Conservation (phyloP, 1,284 basidiomycete genomes). For the Veloporphyrellus conicus region DNA sequence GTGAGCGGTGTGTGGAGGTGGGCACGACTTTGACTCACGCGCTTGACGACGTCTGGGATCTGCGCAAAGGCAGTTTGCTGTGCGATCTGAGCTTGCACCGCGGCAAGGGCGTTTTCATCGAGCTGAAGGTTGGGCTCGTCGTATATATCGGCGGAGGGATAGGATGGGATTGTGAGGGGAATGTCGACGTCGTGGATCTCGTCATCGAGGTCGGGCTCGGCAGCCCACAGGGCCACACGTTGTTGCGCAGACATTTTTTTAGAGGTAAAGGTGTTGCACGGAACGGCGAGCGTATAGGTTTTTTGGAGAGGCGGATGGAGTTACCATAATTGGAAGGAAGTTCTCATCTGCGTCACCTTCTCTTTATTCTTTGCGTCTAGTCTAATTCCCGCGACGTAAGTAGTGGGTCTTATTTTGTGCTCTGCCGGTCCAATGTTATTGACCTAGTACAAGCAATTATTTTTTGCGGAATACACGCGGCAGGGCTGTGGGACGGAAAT, state of each 20-base stretch:
- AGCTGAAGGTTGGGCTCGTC: constrained; percentile 55
- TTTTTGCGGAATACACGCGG: too few relatives aligned
- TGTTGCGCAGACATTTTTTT: constrained; percentile 44
- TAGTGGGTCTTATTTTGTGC: too few relatives aligned
- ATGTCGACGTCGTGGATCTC: constrained; percentile 70
- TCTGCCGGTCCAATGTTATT: too few relatives aligned
- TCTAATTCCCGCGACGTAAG: too few relatives aligned
- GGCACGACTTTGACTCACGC: constrained; percentile 44
- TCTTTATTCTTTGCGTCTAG: too few relatives aligned
- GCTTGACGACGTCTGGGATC: constrained; percentile 78
- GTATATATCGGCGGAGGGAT: constrained; percentile 62
- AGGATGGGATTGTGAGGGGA: constrained; percentile 60
- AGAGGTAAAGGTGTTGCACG: too few relatives aligned
- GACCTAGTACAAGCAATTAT: too few relatives aligned
- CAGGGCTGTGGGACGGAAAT: too few relatives aligned
- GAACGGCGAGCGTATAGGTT: too few relatives aligned
- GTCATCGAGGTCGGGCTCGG: constrained; percentile 70
- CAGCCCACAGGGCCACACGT: constrained; percentile 63
- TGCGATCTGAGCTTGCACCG: constrained; percentile 74
- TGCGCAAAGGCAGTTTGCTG: constrained; percentile 74
- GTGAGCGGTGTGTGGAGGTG: not conserved
- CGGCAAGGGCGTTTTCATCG: constrained; percentile 61
- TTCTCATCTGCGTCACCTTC: too few relatives aligned
- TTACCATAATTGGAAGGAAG: too few relatives aligned
- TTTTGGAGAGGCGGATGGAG: too few relatives aligned